Evolutionary conservation across 2,329 filamentous ascomycete genomes (phyloP), one percentile per base, ranked within the genome.

Genomic region (Byssochlamys sp.): DNA sequence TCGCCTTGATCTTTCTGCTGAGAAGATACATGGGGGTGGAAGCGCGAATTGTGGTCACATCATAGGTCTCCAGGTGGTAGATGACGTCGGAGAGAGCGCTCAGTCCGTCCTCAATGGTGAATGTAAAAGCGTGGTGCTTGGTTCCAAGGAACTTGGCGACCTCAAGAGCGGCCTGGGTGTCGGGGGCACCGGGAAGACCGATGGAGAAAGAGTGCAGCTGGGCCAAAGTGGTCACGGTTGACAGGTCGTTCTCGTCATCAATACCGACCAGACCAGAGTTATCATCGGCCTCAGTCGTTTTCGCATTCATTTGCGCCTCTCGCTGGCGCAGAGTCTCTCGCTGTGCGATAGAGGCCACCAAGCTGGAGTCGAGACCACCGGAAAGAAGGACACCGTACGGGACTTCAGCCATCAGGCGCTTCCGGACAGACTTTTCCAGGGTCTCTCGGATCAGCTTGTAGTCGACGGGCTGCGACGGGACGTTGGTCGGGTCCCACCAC

Each of bases 141-240:
- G 94, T 99, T 69, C 94, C 95, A 49, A 99, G 84, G 81, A 95
- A 99, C 74, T 92, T 89, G 69, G 94, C 94, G 19, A 96, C 94
- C 77, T 96, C 89, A 58, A 91, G 79, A 19, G 94, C 94, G 52
- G 94, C 94, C 74, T 88, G 85, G 70, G 90, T 94, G 74, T 99
- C 94, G 54, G 94, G 94, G 33, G 94, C 90, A 65, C 87, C 89
- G 6, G 92, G 91, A 35, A 99, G 85, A 70, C 94, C 94, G 65
- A 99, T 99, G 14, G 94, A 99, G 82, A 99, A 99, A 14, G 91
- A 96, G 84, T 97, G 95, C 75, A 99, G 85, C 75, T 97, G 89
- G 35, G 92, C 91, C 56, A 97, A 85, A 69, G 94, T 90, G 57
- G 91, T 94, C 61, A 96, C 84, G 12, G 91, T 96, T 53, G 88